A percentile compares a stretch with the other conserved stretches of the same genome.
Conservation (phyloP, 2,329 filamentous ascomycete genomes). For the Basipetospora chlamydospora region DNA sequence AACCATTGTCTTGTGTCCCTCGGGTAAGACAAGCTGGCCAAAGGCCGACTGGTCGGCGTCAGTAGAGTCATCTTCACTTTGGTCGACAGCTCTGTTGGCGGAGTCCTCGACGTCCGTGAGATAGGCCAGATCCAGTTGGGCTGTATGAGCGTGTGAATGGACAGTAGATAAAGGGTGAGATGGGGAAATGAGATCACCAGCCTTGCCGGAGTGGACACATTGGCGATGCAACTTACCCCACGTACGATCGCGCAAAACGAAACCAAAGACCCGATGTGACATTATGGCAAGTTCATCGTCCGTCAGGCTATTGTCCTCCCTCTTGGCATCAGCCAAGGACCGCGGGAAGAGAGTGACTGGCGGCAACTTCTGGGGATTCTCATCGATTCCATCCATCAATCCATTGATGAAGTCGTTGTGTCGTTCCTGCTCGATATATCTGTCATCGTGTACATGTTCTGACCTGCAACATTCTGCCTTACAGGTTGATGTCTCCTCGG, state of each 20-base stretch:
- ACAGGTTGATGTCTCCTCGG: too few species aligned
- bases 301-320: too few species aligned
- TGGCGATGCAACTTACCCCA: slow-evolving; percentile 15
- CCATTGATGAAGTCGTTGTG: too few species aligned
- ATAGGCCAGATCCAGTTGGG: slow-evolving; percentile 2
- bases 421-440: too few species aligned
- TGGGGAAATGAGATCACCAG: not conserved
- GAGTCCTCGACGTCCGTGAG: slow-evolving; percentile 2
- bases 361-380: too few species aligned
- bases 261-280: slow-evolving; percentile 18
- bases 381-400: too few species aligned
- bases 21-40: slow-evolving; percentile 13
- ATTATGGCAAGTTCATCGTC: too few species aligned
- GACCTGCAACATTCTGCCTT: too few species aligned
- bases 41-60: slow-evolving; percentile 11
- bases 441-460: too few species aligned
- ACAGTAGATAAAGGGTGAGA: too few species aligned
- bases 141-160: not conserved
- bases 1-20: slow-evolving; percentile 15
- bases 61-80: not conserved
- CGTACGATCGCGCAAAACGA: slow-evolving; percentile 17
- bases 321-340: too few species aligned
- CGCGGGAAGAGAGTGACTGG: too few species aligned
- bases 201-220: slow-evolving; percentile 5
- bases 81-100: not conserved